Evolutionary conservation across 2,329 filamentous ascomycete genomes (phyloP).

Genomic region (Fusarium oxysporum): DNA sequence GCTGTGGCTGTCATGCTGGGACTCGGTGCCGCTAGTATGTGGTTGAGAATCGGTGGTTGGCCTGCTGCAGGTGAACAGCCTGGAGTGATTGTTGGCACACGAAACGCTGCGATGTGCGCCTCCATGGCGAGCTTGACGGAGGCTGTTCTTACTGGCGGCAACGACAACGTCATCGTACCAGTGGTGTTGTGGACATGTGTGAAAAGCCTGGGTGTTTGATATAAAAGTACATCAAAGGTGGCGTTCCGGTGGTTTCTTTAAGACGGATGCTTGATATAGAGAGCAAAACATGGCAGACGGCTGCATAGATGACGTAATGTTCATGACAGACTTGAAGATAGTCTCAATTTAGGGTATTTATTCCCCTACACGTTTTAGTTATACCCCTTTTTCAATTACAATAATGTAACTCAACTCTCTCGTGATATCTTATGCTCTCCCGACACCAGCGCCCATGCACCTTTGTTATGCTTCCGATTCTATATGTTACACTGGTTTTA

Average conservation of each 20-base stretch:
- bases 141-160: slow-evolving; percentile 93
- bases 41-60: slow-evolving; percentile 83
- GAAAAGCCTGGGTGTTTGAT: slow-evolving; percentile 74
- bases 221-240: slow-evolving; percentile 16
- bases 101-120: slow-evolving; percentile 79
- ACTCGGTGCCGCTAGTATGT: slow-evolving; percentile 75
- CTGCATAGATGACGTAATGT: slow-evolving; percentile 40
- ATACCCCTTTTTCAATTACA: slow-evolving; percentile 29
- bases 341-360: slow-evolving; percentile 1
- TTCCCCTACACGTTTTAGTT: slow-evolving; percentile 17
- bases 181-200: slow-evolving; percentile 93
- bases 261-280: slow-evolving; percentile 13
- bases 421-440: neutral
- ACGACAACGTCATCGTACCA: slow-evolving; percentile 98
- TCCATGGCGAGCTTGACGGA: slow-evolving; percentile 89
- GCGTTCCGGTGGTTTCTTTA: slow-evolving; percentile 24
- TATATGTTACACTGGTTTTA: slow-evolving; percentile 12
- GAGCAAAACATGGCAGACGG: slow-evolving; percentile 8
- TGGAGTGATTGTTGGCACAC: slow-evolving; percentile 54
- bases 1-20: slow-evolving; percentile 81
- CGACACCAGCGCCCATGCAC: slow-evolving; percentile 21
- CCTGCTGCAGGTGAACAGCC: slow-evolving; percentile 63
- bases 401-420: slow-evolving; percentile 3
- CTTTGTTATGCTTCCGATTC: slow-evolving; percentile 10
- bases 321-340: slow-evolving; percentile 30